A percentile compares a stretch with the other conserved stretches of the same genome.
Evolutionary conservation across 2,329 filamentous ascomycete genomes (phyloP).

Genomic region (Chaetomium globosum): DNA sequence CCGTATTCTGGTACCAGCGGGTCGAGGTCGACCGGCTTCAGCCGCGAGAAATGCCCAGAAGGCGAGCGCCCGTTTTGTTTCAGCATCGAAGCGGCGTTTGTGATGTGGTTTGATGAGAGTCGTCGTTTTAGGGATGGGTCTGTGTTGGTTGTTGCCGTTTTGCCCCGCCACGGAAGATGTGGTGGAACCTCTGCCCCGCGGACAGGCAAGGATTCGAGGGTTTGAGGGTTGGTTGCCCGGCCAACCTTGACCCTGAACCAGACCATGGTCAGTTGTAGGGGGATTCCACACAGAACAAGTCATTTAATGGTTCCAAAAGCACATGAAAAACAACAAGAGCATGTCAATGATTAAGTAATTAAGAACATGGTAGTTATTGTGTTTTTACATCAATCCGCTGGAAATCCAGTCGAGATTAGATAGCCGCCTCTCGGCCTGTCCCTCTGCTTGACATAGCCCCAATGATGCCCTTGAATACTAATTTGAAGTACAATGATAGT

Average conservation of each 20-base stretch:
- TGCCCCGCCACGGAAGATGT: slow-evolving; percentile 12
- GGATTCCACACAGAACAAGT: too few species aligned
- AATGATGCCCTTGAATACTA: not conserved
- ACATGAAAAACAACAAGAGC: not conserved
- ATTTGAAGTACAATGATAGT: not conserved
- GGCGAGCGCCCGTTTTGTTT: slow-evolving; percentile 40
- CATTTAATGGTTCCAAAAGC: not conserved
- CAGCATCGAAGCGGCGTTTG: slow-evolving; percentile 30
- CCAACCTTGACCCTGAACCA: slow-evolving; percentile 14
- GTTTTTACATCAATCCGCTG: not conserved
- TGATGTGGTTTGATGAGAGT: too few species aligned
- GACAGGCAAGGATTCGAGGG: not conserved
- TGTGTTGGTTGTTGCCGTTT: not conserved
- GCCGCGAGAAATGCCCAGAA: slow-evolving; percentile 64
- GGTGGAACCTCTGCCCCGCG: slow-evolving; percentile 2
- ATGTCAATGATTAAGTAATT: too few species aligned
- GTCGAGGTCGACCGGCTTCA: slow-evolving; percentile 72
- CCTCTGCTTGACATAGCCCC: not conserved
- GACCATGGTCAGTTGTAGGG: not conserved
- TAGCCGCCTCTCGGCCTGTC: not conserved
- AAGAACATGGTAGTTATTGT: not conserved
- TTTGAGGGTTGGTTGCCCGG: slow-evolving; percentile 4
- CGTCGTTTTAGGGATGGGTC: not conserved
- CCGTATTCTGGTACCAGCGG: slow-evolving; percentile 80
- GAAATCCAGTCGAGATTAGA: not conserved